Evolutionary conservation across 768 basidiomycete genomes (phyloP).

Genomic region (Roridomyces roridus): DNA sequence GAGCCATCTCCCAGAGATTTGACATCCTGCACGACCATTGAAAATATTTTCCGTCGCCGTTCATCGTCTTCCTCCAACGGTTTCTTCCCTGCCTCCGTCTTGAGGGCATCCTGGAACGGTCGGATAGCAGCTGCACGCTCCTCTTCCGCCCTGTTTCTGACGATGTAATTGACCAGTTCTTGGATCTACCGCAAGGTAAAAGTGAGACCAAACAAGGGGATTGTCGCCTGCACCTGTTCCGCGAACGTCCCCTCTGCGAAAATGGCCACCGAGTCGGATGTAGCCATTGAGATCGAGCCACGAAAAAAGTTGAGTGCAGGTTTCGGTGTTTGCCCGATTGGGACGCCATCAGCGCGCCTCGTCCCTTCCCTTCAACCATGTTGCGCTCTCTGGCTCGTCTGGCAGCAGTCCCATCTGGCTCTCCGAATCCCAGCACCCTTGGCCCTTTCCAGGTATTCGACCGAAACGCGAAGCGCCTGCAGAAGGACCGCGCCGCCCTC

Average conservation of each 20-base stretch:
- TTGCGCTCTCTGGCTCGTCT: conserved; percentile 23
- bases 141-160: conserved; percentile 70
- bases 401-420: conserved; percentile 56
- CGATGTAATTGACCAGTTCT: conserved; percentile 79
- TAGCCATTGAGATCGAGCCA: conserved; percentile 54
- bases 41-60: conserved; percentile 60
- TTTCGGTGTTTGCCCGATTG: not conserved
- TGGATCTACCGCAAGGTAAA: conserved; percentile 56
- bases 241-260: conserved; percentile 90
- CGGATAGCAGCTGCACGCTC: conserved; percentile 66
- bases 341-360: too few relatives aligned
- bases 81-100: conserved; percentile 54
- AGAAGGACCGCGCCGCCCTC: conserved; percentile 76
- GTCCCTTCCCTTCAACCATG: too few relatives aligned
- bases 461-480: conserved; percentile 73
- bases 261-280: conserved; percentile 79
- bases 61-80: conserved; percentile 61
- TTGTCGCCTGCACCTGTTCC: conserved; percentile 67
- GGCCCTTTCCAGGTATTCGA: conserved; percentile 89
- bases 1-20: conserved; percentile 77
- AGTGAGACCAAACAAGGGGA: not conserved
- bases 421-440: conserved; percentile 50
- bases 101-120: conserved; percentile 69
- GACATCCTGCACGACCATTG: conserved; percentile 63
- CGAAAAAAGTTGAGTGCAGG: conserved; percentile 43